Evolutionary conservation across 345 rosid genomes (phyloP).

Genomic region (Syzygium aqueum): DNA sequence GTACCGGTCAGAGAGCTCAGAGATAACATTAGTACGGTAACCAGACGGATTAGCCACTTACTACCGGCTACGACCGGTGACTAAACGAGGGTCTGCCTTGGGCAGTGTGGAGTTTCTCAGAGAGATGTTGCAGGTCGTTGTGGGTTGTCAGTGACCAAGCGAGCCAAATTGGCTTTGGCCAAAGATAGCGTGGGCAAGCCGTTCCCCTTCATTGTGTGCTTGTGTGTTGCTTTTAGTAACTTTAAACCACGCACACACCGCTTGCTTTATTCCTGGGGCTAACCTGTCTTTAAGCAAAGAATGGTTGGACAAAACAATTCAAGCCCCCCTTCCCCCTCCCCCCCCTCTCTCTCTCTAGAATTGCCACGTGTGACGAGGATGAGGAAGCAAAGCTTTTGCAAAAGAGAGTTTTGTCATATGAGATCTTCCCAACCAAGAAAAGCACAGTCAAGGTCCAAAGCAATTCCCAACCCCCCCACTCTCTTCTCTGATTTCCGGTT

Average conservation of each 20-base stretch:
- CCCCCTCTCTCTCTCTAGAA: not conserved
- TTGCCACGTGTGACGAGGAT: constrained; percentile 8
- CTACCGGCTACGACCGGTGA: constrained; percentile 17
- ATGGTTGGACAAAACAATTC: constrained; percentile 31
- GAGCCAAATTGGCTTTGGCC: not conserved
- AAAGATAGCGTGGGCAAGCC: not conserved
- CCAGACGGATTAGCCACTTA: constrained; percentile 19
- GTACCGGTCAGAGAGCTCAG: not conserved
- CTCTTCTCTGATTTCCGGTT: not conserved
- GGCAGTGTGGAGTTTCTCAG: not conserved
- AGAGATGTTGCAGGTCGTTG: not conserved
- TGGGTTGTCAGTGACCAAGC: not conserved
- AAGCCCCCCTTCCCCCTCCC: not conserved
- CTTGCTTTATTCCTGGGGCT: constrained; percentile 59
- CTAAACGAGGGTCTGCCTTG: constrained; percentile 11
- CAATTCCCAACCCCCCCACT: constrained; percentile 3
- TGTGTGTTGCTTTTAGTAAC: not conserved
- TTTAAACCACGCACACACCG: constrained; percentile 11
- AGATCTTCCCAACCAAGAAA: constrained; percentile 54
- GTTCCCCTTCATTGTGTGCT: not conserved
- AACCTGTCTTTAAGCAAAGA: constrained; percentile 69
- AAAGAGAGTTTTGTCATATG: constrained; percentile 15
- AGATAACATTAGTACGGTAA: constrained; percentile 13
- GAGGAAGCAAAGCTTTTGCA: constrained; percentile 22
- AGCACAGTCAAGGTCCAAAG: constrained; percentile 64